Evolutionary conservation across 2,329 filamentous ascomycete species (phyloP).

Genomic region (Fusarium multiceps): DNA sequence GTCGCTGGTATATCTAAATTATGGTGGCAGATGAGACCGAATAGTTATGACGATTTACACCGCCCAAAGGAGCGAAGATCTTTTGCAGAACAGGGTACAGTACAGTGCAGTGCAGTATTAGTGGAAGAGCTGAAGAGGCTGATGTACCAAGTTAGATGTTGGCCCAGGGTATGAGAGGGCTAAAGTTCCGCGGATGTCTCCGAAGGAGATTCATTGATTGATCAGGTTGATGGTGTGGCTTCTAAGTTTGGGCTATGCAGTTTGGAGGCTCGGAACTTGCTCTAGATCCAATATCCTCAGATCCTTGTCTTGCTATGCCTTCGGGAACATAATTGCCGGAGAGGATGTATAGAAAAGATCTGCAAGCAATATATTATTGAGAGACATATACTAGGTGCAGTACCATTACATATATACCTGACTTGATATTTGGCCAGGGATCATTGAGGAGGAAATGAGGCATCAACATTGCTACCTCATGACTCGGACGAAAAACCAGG

Average conservation of each 20-base stretch:
- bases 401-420: background rate
- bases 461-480: background rate
- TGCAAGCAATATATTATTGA: background rate
- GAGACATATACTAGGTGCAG: background rate
- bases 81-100: background rate
- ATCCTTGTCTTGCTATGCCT: background rate
- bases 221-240: conserved; percentile 8
- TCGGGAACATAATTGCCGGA: background rate
- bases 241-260: conserved; percentile 18
- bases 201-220: conserved; percentile 13
- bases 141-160: conserved; percentile 1
- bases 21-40: background rate
- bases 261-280: background rate
- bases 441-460: background rate
- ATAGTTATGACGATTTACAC: conserved; percentile 12
- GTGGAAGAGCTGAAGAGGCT: conserved; percentile 5
- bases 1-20: background rate
- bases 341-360: background rate
- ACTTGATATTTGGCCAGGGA: background rate
- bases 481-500: background rate
- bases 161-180: background rate
- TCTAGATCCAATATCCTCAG: background rate
- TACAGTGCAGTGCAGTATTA: background rate
- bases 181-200: conserved; percentile 13
- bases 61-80: background rate